Evolutionary conservation across 441 rosid species (phyloP), one percentile per base, ranked within the genome.

Genomic region (Kokia cookei): DNA sequence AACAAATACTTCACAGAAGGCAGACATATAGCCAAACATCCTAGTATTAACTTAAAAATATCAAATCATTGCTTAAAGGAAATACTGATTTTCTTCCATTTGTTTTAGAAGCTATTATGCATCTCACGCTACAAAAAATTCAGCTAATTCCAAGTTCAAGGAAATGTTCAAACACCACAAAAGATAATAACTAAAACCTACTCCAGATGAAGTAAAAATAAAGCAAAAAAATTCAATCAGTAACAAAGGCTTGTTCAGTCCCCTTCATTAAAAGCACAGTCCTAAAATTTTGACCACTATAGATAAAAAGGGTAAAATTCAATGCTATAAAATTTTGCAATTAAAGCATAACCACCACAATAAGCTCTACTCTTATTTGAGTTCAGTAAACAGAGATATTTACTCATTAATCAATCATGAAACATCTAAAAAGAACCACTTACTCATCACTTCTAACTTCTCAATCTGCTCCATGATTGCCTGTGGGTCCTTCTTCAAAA

Each of bases 401-500:
- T 5, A 37, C 29, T 15, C 22, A 57, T 24, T 9, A 68, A 61
- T 66, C 10, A 35, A 43, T 48, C 42, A 7, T 29, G 15, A 79
- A 60, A 48, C 3, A 12, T n/a, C 51, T 0, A 54, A 80, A 64
- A 10, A 71, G 42, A 79, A 24, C 0, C 15, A 82, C 97, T 86
- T 85, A 95, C 99, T 95, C 88, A 93, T 91, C 86, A 84, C 77
- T 78, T 95, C 99, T 82, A 95, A 76, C 81, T 95, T 95, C 60
- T 87, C 90, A 76, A 95, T 95, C 82, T 95, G 98, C 42, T 95
- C 99, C 87, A 65, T 88, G 65, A 95, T 88, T 61, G 81, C 82
- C n/a, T 87, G 96, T 0, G 98, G 99, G 79, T 95, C 99, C 83
- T 95, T 95, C 86, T 95, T 95, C 86, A 93, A 78, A 78, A 95